A percentile compares a stretch with the other conserved stretches of the same genome.
These are phyloP conservation scores for Neonectria magnoliae DNA, from an alignment of 2,329 filamentous ascomycete species.

Conservation along the genomic window DNA sequence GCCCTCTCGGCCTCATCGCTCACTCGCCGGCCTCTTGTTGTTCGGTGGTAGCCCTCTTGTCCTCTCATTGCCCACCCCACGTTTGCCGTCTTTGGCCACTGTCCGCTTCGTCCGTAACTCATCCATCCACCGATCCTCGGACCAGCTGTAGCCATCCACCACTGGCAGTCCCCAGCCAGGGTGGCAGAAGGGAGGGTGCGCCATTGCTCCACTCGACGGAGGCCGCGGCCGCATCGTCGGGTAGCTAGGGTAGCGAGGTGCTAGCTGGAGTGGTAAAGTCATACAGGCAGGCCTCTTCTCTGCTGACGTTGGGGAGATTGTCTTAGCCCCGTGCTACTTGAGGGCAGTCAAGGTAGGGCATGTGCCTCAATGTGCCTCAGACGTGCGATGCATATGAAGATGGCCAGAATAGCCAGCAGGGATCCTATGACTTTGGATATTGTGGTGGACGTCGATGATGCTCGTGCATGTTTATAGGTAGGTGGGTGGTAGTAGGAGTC, in stretches of 20 bases:
- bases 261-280: constrained; percentile 17
- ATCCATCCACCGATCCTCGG: constrained; percentile 38
- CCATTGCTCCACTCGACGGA: constrained; percentile 39
- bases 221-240: constrained; percentile 37
- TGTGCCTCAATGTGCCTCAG: constrained; percentile 12
- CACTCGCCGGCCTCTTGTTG: constrained; percentile 14
- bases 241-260: constrained; percentile 28
- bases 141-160: constrained; percentile 35
- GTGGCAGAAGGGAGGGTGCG: constrained; percentile 36
- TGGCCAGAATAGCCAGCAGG: not conserved
- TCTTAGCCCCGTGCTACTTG: constrained; percentile 17
- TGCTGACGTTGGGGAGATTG: constrained; percentile 14
- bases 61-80: constrained; percentile 11
- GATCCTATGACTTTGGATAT: constrained; percentile 9
- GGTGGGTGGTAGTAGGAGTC: not conserved
- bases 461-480: not conserved
- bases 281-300: constrained; percentile 9
- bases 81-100: constrained; percentile 12
- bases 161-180: constrained; percentile 31
- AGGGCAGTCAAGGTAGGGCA: constrained; percentile 15
- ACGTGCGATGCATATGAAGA: constrained; percentile 1
- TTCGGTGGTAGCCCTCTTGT: constrained; percentile 6
- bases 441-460: not conserved
- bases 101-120: constrained; percentile 25
- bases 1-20: constrained; percentile 17